phyloP scores from a whole-genome alignment of 805 yeast genomes.

The Nakazawaea ishiwadae region DNA sequence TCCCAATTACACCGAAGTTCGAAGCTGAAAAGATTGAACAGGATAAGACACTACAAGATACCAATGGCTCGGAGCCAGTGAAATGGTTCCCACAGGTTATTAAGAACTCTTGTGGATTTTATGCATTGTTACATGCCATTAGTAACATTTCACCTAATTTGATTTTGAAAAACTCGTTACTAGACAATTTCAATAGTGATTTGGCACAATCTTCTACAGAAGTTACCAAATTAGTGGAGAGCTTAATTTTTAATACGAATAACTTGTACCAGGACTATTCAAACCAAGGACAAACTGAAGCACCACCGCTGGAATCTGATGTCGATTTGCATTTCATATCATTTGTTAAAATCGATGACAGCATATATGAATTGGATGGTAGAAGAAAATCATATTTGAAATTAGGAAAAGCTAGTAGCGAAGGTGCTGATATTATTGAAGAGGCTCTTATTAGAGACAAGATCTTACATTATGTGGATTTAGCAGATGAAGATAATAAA shows the following conservation, averaged over 20 bases:
- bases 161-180: conserved; percentile 31
- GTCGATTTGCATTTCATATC: conserved; percentile 75
- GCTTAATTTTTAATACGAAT: conserved; percentile 23
- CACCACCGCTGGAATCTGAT: conserved; percentile 52
- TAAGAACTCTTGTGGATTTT: conserved; percentile 88
- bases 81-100: conserved; percentile 86
- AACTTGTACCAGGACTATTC: conserved; percentile 39
- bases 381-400: conserved; percentile 72
- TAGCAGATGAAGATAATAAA: conserved; percentile 54
- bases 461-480: conserved; percentile 62
- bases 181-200: conserved; percentile 17
- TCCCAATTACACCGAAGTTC: conserved; percentile 68
- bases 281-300: conserved; percentile 58
- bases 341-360: conserved; percentile 53
- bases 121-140: conserved; percentile 69
- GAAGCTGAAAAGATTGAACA: conserved; percentile 44
- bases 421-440: conserved; percentile 42
- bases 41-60: conserved; percentile 26
- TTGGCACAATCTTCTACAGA: conserved; percentile 8
- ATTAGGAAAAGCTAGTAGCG: conserved; percentile 35
- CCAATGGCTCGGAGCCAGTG: conserved; percentile 30
- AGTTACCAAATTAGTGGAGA: conserved; percentile 15
- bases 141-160: conserved; percentile 42
- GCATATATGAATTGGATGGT: conserved; percentile 85
- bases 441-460: conserved; percentile 46